Percentiles rank a stretch among this genome's conserved stretches.
Conservation (phyloP, 2,329 filamentous ascomycete genomes). For the Fusarium nelsonii region DNA sequence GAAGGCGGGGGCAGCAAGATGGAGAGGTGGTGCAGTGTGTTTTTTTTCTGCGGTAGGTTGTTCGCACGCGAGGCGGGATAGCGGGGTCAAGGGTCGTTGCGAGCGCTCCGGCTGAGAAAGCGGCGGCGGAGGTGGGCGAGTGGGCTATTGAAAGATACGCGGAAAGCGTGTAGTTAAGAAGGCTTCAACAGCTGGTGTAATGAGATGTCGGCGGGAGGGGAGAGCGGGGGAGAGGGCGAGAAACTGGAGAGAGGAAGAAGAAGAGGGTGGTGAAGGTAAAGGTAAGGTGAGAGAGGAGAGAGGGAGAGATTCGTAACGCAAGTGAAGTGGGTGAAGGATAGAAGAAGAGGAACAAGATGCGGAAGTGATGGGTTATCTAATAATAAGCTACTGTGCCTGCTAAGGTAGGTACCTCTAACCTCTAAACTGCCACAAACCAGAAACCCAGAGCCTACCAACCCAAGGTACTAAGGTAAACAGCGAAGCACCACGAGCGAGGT, state of each 20-base stretch:
- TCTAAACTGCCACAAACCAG: slow-evolving; percentile 5
- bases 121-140: slow-evolving; percentile 38
- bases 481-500: slow-evolving; percentile 12
- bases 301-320: slow-evolving; percentile 49
- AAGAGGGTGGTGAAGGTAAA: slow-evolving; percentile 45
- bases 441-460: slow-evolving; percentile 32
- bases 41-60: slow-evolving; percentile 49
- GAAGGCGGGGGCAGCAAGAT: slow-evolving; percentile 39
- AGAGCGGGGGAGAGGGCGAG: slow-evolving; percentile 44
- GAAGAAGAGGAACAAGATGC: slow-evolving; percentile 38
- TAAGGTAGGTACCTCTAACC: slow-evolving; percentile 6
- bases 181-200: slow-evolving; percentile 36
- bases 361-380: slow-evolving; percentile 32
- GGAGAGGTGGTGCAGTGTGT: slow-evolving; percentile 44
- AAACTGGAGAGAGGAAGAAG: slow-evolving; percentile 34
- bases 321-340: slow-evolving; percentile 41
- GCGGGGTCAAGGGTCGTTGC: slow-evolving; percentile 52
- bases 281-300: slow-evolving; percentile 45
- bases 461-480: neutral
- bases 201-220: slow-evolving; percentile 40
- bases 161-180: slow-evolving; percentile 43
- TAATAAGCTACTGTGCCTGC: slow-evolving; percentile 5
- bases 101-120: slow-evolving; percentile 42
- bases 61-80: slow-evolving; percentile 50
- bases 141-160: slow-evolving; percentile 40